Percentiles rank a stretch among this genome's conserved stretches.
Conservation (phyloP, 2,329 filamentous ascomycete genomes). For the Monosporascus sp. region DNA sequence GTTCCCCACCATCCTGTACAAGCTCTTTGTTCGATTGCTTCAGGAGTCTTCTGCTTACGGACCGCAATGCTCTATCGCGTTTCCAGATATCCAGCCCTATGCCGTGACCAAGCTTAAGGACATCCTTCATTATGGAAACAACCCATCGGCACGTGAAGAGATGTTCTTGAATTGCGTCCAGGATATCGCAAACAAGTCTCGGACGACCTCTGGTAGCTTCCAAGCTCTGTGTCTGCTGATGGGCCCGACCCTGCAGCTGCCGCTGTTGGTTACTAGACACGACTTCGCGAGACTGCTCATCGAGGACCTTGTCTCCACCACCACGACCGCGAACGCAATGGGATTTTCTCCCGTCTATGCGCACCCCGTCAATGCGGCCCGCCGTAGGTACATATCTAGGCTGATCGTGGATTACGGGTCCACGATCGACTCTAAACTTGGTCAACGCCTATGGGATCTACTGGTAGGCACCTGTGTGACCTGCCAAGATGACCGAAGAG, state of each 20-base stretch:
- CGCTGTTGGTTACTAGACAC: constrained; percentile 53
- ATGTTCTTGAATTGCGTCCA: constrained; percentile 63
- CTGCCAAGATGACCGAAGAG: constrained; percentile 54
- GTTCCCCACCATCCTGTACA: constrained; percentile 33
- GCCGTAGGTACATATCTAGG: constrained; percentile 49
- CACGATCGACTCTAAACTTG: constrained; percentile 56
- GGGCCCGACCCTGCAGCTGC: constrained; percentile 47
- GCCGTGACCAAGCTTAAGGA: constrained; percentile 56
- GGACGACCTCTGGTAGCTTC: constrained; percentile 66
- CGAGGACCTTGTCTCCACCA: constrained; percentile 56
- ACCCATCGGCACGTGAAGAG: constrained; percentile 47
- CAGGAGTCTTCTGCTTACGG: constrained; percentile 61
- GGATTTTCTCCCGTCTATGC: constrained; percentile 40
- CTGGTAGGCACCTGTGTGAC: constrained; percentile 62
- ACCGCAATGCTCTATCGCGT: constrained; percentile 48
- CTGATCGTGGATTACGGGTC: constrained; percentile 57
- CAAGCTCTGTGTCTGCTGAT: constrained; percentile 53
- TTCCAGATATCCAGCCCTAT: constrained; percentile 58
- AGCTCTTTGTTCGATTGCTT: constrained; percentile 60
- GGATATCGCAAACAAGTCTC: constrained; percentile 59
- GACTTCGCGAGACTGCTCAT: constrained; percentile 57
- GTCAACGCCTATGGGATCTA: constrained; percentile 63
- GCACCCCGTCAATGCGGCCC: constrained; percentile 44
- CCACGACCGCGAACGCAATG: constrained; percentile 33
- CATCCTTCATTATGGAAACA: constrained; percentile 53